Evolutionary conservation across 257 asterid genomes (phyloP), one percentile per base, ranked within the genome.

Genomic region (Prunella vulgaris): DNA sequence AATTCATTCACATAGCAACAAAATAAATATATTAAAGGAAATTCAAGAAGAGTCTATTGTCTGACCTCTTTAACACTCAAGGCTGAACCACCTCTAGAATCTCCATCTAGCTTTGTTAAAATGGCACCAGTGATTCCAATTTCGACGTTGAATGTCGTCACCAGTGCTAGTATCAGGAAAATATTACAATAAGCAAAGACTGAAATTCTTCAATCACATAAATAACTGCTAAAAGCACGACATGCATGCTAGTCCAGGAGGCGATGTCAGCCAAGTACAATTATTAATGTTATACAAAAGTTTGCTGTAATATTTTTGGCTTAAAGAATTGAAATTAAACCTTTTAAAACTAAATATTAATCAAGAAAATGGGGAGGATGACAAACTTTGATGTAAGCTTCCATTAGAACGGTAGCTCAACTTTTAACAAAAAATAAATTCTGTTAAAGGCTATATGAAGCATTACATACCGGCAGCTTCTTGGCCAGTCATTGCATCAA

Each of bases 401-500:
- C 18, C 49, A 27, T n/a, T 48, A 48, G 58, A 59, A 53, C 27
- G 61, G 21, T 24, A 65, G 27, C 73, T 70, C 20, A 35, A 61
- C 28, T 70, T 74, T 63, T 60, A 33, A 71, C 48, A 46, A 67
- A 72, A 66, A 70, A 67, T 8, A 13, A 35, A 37, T 75, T 48
- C 13, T 44, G 33, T 69, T 52, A 65, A 73, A 60, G 40, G 61
- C 40, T 61, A 68, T 13, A 30, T 46, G 65, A 48, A 68, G n/a
- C 60, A 33, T 64, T 70, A 53, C 35, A 72, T 84, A 89, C 98
- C 96, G 76, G 97, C 97, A 81, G 99, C 97, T 88, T 93, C 97
- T 87, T 93, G 99, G 71, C 99, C 99, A 77, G 97, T 93, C 99
- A 93, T 93, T 71, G 99, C 99, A 78, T 93, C 99, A 76, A 93